Evolutionary conservation across 176 grass and related monocot species (phyloP).

Genomic region (Raddia guianensis): DNA sequence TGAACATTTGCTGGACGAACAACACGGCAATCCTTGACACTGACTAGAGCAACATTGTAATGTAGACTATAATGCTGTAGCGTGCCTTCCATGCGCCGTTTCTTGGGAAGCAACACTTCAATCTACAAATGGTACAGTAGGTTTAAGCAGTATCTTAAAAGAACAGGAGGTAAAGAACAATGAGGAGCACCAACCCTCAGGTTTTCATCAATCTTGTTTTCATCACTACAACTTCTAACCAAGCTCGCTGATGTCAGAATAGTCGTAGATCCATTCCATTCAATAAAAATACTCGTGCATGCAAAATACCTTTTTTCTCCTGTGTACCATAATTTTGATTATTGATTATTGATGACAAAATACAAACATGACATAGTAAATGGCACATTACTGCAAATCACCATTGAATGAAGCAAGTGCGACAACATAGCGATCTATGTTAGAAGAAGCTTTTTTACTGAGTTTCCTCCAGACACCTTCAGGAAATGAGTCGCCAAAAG

Average conservation of each 20-base stretch:
- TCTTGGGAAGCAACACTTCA: constrained; percentile 18
- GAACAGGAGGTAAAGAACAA: background rate
- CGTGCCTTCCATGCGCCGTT: background rate
- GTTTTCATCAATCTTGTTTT: constrained; percentile 3
- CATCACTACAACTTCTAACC: constrained; percentile 9
- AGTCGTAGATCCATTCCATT: background rate
- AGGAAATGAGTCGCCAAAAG: constrained; percentile 22
- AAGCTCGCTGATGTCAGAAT: constrained; percentile 27
- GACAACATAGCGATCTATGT: background rate
- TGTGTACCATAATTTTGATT: background rate
- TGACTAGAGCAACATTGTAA: constrained; percentile 22
- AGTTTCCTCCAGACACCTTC: constrained; percentile 16
- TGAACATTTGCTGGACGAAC: background rate
- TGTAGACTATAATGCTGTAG: background rate
- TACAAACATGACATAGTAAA: background rate
- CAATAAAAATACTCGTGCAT: constrained; percentile 1
- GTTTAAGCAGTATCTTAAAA: background rate
- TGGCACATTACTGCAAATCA: background rate
- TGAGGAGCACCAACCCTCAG: constrained; percentile 18
- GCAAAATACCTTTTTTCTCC: constrained; percentile 20
- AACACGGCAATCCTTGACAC: background rate
- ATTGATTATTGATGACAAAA: too few relatives aligned
- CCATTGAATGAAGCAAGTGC: constrained; percentile 29
- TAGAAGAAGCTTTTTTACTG: background rate
- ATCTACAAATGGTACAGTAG: constrained; percentile 21